These are phyloP conservation scores for Trametopsis cervina DNA, from an alignment of 768 basidiomycete species.

Conservation along the genomic window DNA sequence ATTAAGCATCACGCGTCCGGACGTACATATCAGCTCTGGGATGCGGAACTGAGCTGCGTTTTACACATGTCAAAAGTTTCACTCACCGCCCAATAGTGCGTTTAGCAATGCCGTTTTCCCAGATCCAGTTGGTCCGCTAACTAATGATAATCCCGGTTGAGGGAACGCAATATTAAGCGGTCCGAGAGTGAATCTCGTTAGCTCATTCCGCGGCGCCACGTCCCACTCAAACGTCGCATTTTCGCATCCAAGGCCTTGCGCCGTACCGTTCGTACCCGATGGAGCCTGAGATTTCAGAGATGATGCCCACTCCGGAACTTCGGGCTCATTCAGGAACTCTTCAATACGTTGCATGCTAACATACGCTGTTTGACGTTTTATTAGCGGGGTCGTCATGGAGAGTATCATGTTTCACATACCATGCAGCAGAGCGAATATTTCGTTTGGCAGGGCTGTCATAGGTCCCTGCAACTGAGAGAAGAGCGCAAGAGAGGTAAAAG, in stretches of 20 bases:
- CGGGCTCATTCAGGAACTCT: conserved; percentile 60
- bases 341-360: conserved; percentile 82
- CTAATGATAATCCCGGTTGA: conserved; percentile 44
- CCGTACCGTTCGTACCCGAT: not conserved
- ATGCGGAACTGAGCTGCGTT: not conserved
- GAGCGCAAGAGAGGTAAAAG: conserved; percentile 73
- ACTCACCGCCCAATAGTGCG: conserved; percentile 60
- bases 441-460: conserved; percentile 56
- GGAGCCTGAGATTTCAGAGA: conserved; percentile 38
- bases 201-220: conserved; percentile 22
- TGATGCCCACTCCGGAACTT: conserved; percentile 76
- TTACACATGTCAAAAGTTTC: not conserved
- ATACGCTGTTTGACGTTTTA: conserved; percentile 48
- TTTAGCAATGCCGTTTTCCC: conserved; percentile 62
- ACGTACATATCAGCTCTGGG: conserved; percentile 52
- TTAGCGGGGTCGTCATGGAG: not conserved
- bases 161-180: conserved; percentile 56
- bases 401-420: conserved; percentile 30
- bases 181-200: conserved; percentile 45
- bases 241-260: conserved; percentile 42
- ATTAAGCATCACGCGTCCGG: conserved; percentile 47
- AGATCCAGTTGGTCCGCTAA: conserved; percentile 61
- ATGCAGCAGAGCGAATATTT: conserved; percentile 57
- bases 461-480: conserved; percentile 67
- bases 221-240: conserved; percentile 57